Base-by-base conservation (phyloP, 768 basidiomycete species). In the Mycena olivaceomarginata region DNA sequence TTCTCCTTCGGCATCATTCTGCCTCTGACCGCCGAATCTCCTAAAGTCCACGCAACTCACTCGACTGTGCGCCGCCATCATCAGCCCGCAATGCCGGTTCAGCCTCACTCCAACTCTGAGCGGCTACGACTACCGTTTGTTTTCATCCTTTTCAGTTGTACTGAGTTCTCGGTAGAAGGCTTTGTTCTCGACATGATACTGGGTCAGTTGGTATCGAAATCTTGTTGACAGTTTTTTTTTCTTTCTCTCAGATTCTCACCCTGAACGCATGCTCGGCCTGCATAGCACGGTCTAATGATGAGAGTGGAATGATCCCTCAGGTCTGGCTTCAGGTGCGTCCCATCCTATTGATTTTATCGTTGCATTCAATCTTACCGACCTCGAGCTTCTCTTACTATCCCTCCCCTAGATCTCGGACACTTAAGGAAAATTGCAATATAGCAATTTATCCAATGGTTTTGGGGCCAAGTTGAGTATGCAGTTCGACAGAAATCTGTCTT, bases 361-460 rank as follows among this genome's bases (percentile, higher is more conserved):
- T 59, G 57, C 53, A 56, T 56, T 56, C 25, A 59, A n/a, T 59
- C 57, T 59, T 22, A 59, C 9, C 10, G 57, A 15, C 57, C 57
- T 59, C 57, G 57, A 59, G 57, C 57, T 59, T 59, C 57, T 59
- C 57, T 59, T 59, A 37, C n/a, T n/a, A n/a, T n/a, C n/a, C n/a
- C n/a, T n/a, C n/a, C n/a, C n/a, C n/a, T n/a, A n/a, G n/a, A n/a
- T n/a, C n/a, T n/a, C n/a, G n/a, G n/a, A n/a, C n/a, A n/a, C n/a
- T n/a, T n/a, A n/a, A n/a, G n/a, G n/a, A n/a, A n/a, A n/a, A n/a
- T n/a, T n/a, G n/a, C n/a, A n/a, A n/a, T n/a, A n/a, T n/a, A n/a
- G n/a, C n/a, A n/a, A n/a, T n/a, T n/a, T n/a, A n/a, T n/a, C n/a
- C n/a, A n/a, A n/a, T n/a, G n/a, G n/a, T n/a, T n/a, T n/a, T n/a